Evolutionary conservation across 2,329 filamentous ascomycete genomes (phyloP).

Genomic region (Ramularia collo-cygni): DNA sequence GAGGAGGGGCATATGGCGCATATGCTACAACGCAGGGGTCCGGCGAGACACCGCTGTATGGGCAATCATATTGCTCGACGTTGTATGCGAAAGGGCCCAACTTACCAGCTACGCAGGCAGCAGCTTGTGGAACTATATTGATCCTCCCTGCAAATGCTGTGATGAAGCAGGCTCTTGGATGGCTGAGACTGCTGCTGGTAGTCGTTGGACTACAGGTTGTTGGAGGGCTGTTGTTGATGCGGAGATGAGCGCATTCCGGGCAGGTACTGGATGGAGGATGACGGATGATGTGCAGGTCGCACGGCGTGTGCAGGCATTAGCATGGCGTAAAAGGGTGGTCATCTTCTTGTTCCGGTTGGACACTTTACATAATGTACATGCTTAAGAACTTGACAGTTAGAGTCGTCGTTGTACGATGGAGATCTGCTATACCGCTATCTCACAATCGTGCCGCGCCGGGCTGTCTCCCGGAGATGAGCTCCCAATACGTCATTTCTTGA

Average conservation of each 20-base stretch:
- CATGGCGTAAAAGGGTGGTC: too few species aligned
- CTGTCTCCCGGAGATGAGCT: too few species aligned
- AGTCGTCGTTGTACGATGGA: too few species aligned
- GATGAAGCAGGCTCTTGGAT: constrained; percentile 10
- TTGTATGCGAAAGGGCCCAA: constrained; percentile 27
- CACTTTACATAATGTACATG: too few species aligned
- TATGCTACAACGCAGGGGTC: constrained; percentile 14
- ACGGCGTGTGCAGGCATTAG: too few species aligned
- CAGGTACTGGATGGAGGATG: too few species aligned
- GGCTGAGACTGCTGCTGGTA: constrained; percentile 14
- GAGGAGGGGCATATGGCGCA: background rate
- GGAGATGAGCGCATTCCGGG: background rate
- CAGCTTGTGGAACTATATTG: constrained; percentile 31
- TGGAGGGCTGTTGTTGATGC: constrained; percentile 17
- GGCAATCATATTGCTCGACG: constrained; percentile 28
- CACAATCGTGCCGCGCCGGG: too few species aligned
- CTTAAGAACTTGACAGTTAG: too few species aligned
- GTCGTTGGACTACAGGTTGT: constrained; percentile 17
- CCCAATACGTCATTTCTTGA: too few species aligned
- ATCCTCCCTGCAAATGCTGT: constrained; percentile 21
- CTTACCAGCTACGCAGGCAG: constrained; percentile 28
- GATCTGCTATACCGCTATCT: too few species aligned
- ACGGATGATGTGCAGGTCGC: too few species aligned
- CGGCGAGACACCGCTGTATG: constrained; percentile 4
- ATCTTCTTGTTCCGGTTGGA: too few species aligned